phyloP scores from a whole-genome alignment of 2,329 filamentous ascomycete genomes.

The Chlorencoelia australis region DNA sequence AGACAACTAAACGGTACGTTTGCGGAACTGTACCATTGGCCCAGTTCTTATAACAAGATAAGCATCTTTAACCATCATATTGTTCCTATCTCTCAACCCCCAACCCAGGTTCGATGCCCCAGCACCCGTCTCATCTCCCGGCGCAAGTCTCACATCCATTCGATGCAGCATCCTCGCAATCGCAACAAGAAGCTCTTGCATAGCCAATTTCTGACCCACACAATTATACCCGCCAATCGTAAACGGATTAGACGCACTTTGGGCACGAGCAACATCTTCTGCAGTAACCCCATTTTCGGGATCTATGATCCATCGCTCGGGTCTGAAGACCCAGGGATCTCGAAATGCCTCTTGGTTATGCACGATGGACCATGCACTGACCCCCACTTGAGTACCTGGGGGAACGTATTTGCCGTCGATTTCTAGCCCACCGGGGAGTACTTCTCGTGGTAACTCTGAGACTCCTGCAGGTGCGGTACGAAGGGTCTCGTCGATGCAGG shows the following conservation, averaged over 20 bases:
- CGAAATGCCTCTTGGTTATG: constrained; percentile 35
- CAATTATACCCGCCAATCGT: constrained; percentile 18
- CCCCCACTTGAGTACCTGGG: constrained; percentile 34
- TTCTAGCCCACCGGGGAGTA: constrained; percentile 11
- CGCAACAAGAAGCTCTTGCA: constrained; percentile 16
- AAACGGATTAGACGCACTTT: constrained; percentile 19
- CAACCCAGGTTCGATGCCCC: constrained; percentile 33
- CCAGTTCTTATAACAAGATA: neutral
- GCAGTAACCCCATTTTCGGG: neutral
- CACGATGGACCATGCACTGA: constrained; percentile 35
- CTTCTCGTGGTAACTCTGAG: constrained; percentile 8
- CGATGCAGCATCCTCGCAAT: constrained; percentile 11
- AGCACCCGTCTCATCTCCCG: constrained; percentile 38
- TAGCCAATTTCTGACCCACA: constrained; percentile 19
- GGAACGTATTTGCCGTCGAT: constrained; percentile 26
- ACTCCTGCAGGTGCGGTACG: neutral
- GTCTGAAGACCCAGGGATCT: constrained; percentile 31
- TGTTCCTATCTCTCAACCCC: neutral
- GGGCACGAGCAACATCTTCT: constrained; percentile 6
- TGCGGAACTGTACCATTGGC: neutral
- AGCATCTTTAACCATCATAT: neutral
- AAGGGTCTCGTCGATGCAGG: neutral
- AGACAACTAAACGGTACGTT: too few relatives aligned
- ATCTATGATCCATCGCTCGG: constrained; percentile 35
- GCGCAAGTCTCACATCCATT: constrained; percentile 10